Base-by-base conservation (phyloP, 805 yeast species). In the Nakazawaea molendinolei region DNA sequence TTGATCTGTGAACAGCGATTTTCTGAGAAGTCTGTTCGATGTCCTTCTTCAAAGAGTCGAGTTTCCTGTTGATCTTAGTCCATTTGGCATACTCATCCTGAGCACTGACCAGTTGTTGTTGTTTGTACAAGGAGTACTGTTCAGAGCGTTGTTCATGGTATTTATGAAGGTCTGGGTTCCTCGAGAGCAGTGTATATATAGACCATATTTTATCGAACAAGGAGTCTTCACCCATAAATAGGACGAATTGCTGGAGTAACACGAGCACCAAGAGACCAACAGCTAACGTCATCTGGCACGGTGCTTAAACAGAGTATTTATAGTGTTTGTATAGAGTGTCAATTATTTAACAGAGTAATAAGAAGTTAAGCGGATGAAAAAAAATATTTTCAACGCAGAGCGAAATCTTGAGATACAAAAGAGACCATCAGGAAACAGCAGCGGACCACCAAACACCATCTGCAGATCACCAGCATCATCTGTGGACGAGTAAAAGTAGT, bases 51-150 rank as follows among this genome's bases (percentile, higher is more conserved):
- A 84, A 50, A 41, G 71, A 68, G 45, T 80, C 87, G 40, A 69
- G 61, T 47, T 69, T 71, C 33, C 98, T 71, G 50, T 86, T 89
- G 43, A 89, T 66, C 55, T 86, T 86, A 1, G 97, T 94, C 97
- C 97, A 92, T 50, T 74, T 79, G 20, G 97, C 96, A 56, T 90
- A 92, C 50, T 92, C 79, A 54, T 92, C 97, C 56, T 90, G 96
- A 2, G 97, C 90, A 38, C 86, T 74, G 8, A 87, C 72, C 2
- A 66, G 44, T 21, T 74, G 63, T 42, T 86, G 71, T 47, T 78
- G 74, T 10, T 61, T 64, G 45, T 71, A 65, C 16, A 76, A 51
- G 14, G 60, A 55, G 12, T 56, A 52, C 33, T 78, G 71, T 43
- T 81, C 71, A 7, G 51, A 46, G 36, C 68, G 63, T 35, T 63